phyloP scores from a whole-genome alignment of 1,284 basidiomycete species.

The Jaminaea rosea region DNA sequence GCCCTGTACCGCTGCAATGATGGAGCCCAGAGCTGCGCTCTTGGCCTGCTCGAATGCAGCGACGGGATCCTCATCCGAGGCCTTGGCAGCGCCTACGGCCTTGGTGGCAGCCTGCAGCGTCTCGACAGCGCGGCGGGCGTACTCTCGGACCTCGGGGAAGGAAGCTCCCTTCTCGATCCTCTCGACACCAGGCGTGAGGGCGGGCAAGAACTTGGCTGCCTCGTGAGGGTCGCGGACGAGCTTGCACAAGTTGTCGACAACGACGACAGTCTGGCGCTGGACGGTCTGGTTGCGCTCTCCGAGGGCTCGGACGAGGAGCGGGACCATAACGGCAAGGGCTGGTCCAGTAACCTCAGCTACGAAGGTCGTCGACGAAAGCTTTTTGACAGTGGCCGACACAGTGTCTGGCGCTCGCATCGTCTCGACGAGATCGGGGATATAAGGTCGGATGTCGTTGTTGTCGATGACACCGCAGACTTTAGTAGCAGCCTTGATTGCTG shows the following conservation, averaged over 20 bases:
- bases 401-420: conserved; percentile 73
- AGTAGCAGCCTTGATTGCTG: conserved; percentile 86
- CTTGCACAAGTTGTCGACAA: conserved; percentile 95
- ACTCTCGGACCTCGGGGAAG: conserved; percentile 72
- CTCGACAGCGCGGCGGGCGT: conserved; percentile 36
- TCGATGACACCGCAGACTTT: conserved; percentile 82
- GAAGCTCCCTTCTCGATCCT: conserved; percentile 83
- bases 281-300: conserved; percentile 82
- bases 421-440: conserved; percentile 77
- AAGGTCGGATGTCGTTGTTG: conserved; percentile 84
- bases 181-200: conserved; percentile 81
- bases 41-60: conserved; percentile 25
- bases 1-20: conserved; percentile 26
- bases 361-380: conserved; percentile 85
- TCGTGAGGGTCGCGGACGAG: conserved; percentile 85
- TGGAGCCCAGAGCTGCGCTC: conserved; percentile 24
- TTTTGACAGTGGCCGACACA: conserved; percentile 89
- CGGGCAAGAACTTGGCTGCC: conserved; percentile 78
- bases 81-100: conserved; percentile 21
- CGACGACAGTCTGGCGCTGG: conserved; percentile 64
- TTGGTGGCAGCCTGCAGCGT: conserved; percentile 34
- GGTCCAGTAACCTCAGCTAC: conserved; percentile 95
- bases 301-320: conserved; percentile 79
- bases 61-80: conserved; percentile 30
- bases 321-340: conserved; percentile 89